Conservation (phyloP, 495 filamentous ascomycete species). For the Trichoderma reesei region DNA sequence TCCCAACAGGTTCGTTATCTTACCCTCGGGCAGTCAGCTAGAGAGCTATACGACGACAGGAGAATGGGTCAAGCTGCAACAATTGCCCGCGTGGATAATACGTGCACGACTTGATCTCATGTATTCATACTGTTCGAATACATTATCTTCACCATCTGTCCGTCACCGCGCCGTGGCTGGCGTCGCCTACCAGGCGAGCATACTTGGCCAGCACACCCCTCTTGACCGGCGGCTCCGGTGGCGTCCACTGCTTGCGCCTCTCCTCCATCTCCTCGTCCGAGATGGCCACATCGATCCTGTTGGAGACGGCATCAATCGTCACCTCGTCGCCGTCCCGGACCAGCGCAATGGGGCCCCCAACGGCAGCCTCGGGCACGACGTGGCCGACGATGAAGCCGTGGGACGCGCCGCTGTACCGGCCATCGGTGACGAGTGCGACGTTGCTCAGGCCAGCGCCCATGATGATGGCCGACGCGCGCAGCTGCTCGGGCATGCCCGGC, state of each 20-base stretch:
- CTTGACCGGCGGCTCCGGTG: slow-evolving; percentile 63
- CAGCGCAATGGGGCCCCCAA: slow-evolving; percentile 73
- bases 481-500: slow-evolving; percentile 97
- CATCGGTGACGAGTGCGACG: slow-evolving; percentile 88
- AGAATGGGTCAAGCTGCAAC: too few relatives aligned
- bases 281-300: slow-evolving; percentile 59
- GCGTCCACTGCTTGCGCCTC: slow-evolving; percentile 61
- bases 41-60: too few relatives aligned
- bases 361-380: slow-evolving; percentile 80
- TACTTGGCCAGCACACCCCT: slow-evolving; percentile 90
- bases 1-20: too few relatives aligned
- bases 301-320: slow-evolving; percentile 76
- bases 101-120: not conserved
- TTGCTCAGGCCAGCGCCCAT: slow-evolving; percentile 89
- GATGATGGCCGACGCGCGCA: slow-evolving; percentile 77
- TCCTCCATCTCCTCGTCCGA: slow-evolving; percentile 57
- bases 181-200: slow-evolving; percentile 49
- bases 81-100: too few relatives aligned
- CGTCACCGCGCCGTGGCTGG: slow-evolving; percentile 45
- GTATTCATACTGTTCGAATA: not conserved
- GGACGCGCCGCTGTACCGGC: slow-evolving; percentile 78
- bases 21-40: too few relatives aligned
- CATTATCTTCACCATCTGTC: slow-evolving; percentile 21
- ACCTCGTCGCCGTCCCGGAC: slow-evolving; percentile 75
- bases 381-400: slow-evolving; percentile 97